A percentile compares a stretch with the other conserved stretches of the same genome.
phyloP scores from a whole-genome alignment of 2,329 filamentous ascomycete species.

The Proliferodiscus dingleyae region DNA sequence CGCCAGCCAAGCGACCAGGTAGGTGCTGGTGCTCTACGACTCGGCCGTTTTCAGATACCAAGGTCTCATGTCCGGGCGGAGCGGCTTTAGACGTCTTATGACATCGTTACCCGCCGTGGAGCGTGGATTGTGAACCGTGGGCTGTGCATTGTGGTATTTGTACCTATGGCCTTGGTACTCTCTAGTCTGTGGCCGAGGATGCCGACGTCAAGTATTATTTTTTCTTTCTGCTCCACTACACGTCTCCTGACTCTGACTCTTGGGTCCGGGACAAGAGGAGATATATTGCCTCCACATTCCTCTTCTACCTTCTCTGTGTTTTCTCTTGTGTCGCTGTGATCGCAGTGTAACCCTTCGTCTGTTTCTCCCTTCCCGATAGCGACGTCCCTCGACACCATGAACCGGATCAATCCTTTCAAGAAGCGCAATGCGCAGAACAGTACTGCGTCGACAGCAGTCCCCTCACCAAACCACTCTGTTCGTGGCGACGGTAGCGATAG shows the following conservation, averaged over 20 bases:
- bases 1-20: too few species aligned
- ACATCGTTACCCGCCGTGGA: too few species aligned
- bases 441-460: slow-evolving; percentile 8
- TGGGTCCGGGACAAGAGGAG: too few species aligned
- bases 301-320: slow-evolving; percentile 8
- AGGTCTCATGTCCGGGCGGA: too few species aligned
- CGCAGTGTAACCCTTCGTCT: background rate
- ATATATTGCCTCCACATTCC: background rate
- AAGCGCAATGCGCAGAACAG: slow-evolving; percentile 8
- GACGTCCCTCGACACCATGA: slow-evolving; percentile 3
- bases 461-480: slow-evolving; percentile 4
- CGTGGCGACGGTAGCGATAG: background rate
- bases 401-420: slow-evolving; percentile 7
- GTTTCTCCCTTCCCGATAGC: too few species aligned
- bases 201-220: background rate
- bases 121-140: too few species aligned
- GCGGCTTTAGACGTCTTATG: too few species aligned
- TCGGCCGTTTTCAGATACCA: too few species aligned
- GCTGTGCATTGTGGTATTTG: too few species aligned
- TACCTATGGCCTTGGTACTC: background rate
- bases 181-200: background rate
- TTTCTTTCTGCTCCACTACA: background rate
- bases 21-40: too few species aligned
- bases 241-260: too few species aligned
- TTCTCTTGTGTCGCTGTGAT: slow-evolving; percentile 2